phyloP scores from a whole-genome alignment of 2,329 filamentous ascomycete species.

The Tolypocladium tundrense region DNA sequence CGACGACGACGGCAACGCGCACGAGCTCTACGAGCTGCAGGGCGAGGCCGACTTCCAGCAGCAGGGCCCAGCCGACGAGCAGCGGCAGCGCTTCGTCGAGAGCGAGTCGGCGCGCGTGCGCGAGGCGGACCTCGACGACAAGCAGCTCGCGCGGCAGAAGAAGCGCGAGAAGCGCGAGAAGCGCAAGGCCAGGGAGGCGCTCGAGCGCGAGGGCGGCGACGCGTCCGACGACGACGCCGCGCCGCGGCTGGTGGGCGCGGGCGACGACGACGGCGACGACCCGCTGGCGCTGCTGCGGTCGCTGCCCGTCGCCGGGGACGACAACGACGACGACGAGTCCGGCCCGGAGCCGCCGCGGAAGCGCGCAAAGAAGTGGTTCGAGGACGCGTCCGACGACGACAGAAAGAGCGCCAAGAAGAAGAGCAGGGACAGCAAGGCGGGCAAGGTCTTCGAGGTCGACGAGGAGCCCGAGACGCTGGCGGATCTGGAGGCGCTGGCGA shows the following conservation, averaged over 20 bases:
- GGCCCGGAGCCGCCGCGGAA: slow-evolving; percentile 35
- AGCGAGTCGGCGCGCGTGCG: slow-evolving; percentile 62
- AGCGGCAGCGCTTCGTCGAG: slow-evolving; percentile 68
- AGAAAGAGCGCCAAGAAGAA: slow-evolving; percentile 24
- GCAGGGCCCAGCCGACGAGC: slow-evolving; percentile 64
- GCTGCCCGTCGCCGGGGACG: slow-evolving; percentile 36
- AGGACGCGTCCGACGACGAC: slow-evolving; percentile 51
- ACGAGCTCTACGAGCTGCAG: slow-evolving; percentile 80
- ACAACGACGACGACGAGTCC: slow-evolving; percentile 14
- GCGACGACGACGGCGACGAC: slow-evolving; percentile 34
- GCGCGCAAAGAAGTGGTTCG: slow-evolving; percentile 71
- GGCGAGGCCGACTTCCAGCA: slow-evolving; percentile 71
- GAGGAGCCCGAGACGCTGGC: slow-evolving; percentile 69
- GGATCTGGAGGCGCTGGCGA: slow-evolving; percentile 67
- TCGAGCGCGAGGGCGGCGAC: slow-evolving; percentile 20
- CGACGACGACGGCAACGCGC: slow-evolving; percentile 81
- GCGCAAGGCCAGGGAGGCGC: slow-evolving; percentile 53
- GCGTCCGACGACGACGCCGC: slow-evolving; percentile 15
- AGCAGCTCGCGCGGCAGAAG: slow-evolving; percentile 69
- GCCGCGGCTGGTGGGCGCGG: slow-evolving; percentile 24
- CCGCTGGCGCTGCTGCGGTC: slow-evolving; percentile 48
- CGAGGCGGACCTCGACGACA: slow-evolving; percentile 72
- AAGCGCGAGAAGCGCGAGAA: slow-evolving; percentile 66
- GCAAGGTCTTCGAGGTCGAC: slow-evolving; percentile 49
- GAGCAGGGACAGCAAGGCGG: slow-evolving; percentile 31